Evolutionary conservation across 768 basidiomycete genomes (phyloP), one percentile per base, ranked within the genome.

Genomic region (Rhodotorula graminis): DNA sequence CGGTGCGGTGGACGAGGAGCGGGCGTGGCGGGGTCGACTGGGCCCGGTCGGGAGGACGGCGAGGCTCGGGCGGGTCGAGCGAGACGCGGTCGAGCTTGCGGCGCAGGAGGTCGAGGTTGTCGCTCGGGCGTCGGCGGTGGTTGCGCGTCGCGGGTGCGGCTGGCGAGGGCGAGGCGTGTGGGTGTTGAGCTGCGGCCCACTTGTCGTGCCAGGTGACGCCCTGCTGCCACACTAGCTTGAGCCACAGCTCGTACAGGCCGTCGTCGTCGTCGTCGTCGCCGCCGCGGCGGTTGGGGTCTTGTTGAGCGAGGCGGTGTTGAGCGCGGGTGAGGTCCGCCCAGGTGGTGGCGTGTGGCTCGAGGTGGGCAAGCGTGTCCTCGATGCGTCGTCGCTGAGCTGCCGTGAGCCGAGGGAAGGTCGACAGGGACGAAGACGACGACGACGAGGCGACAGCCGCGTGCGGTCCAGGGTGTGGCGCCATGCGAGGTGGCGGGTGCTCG

Each of bases 131-230:
- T 0, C 61, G 40, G 12, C n/a, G 9, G 31, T 56, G 58, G 21
- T 18, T 12, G 7, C 61, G 55, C 0, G 42, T 47, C 14, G 4
- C 0, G 33, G 58, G 40, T 10, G 2, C 23, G 1, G 1, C 0
- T 29, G 14, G 21, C 29, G n/a, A n/a, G n/a, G n/a, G n/a, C n/a
- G n/a, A n/a, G 27, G 18, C 25, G 37, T 19, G 3, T n/a, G 11
- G 47, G 27, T 58, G 52, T 6, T 21, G 11, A 15, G 23, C 50
- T 11, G 50, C 23, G 50, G 23, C 27, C 74, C 74, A 75, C 58
- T 75, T 75, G 23, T 69, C 64, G 31, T 62, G 50, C 74, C 74
- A 75, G 27, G 65, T 69, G 23, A 23, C 25, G 5, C 74, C 74
- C 10, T 46, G 33, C 27, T 66, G 61, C n/a, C 69, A 62, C 3